A percentile compares a stretch with the other conserved stretches of the same genome.
Conservation (phyloP, 495 filamentous ascomycete genomes). For the Pyrenopolyporus hunteri region DNA sequence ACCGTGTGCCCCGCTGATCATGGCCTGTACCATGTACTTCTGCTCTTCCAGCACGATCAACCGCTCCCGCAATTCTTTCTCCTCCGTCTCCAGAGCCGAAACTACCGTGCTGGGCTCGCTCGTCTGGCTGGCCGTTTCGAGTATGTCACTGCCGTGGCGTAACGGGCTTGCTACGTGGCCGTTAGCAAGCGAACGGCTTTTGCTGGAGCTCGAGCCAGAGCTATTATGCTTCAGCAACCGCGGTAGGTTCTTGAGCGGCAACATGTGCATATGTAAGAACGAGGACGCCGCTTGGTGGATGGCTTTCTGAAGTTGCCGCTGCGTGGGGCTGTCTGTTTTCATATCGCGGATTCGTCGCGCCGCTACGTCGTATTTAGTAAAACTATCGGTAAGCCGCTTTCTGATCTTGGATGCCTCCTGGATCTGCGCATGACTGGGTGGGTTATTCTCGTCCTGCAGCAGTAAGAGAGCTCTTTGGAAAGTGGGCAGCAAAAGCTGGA, state of each 20-base stretch:
- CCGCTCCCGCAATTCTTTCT: slow-evolving; percentile 82
- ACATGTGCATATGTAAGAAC: slow-evolving; percentile 90
- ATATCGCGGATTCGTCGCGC: slow-evolving; percentile 83
- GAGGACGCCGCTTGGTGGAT: slow-evolving; percentile 82
- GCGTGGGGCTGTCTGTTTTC: slow-evolving; percentile 71
- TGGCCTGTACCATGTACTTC: slow-evolving; percentile 85
- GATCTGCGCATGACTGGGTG: slow-evolving; percentile 76
- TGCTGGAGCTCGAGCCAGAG: slow-evolving; percentile 47
- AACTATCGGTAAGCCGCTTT: slow-evolving; percentile 88
- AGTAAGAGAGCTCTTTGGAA: slow-evolving; percentile 81
- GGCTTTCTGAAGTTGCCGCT: slow-evolving; percentile 78
- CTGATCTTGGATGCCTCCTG: slow-evolving; percentile 89
- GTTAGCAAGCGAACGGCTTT: slow-evolving; percentile 48
- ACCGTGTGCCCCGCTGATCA: slow-evolving; percentile 82
- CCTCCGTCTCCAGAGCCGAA: slow-evolving; percentile 79
- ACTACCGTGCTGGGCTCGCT: slow-evolving; percentile 67
- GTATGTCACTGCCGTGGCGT: slow-evolving; percentile 51
- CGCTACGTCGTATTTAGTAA: slow-evolving; percentile 86
- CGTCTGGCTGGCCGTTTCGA: slow-evolving; percentile 65
- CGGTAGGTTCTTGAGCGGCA: slow-evolving; percentile 86
- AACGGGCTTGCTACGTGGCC: slow-evolving; percentile 47
- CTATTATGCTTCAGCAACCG: slow-evolving; percentile 77
- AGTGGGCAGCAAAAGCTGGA: slow-evolving; percentile 79
- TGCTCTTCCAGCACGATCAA: slow-evolving; percentile 95
- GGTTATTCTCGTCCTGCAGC: slow-evolving; percentile 49